Base-by-base conservation (phyloP, 352 stramenopile genomes). In the Phytophthora multivora region DNA sequence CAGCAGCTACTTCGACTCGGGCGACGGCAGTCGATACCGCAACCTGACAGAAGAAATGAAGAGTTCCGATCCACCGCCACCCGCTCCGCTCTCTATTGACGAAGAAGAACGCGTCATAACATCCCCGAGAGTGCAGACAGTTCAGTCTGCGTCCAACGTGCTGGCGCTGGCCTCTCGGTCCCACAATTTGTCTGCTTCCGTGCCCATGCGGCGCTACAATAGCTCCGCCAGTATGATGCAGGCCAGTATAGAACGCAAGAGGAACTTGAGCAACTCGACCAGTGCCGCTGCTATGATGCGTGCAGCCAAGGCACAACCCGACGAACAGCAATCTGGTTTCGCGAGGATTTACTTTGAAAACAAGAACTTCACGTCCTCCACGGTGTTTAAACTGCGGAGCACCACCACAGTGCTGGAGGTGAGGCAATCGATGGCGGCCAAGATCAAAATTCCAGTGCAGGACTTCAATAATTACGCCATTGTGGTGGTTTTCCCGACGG, bases 261-360 rank as follows among this genome's bases (percentile, higher is more conserved):
- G 61, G 23, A 75, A 61, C 38, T 33, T 61, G 4, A 48, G 59
- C 15, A 59, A n/a, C 50, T 35, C 59, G 6, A 57, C 38, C 42
- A 56, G 25, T 43, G 41, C 53, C 12, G 56, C 48, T 0, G 51
- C 56, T 7, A 62, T 70, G 51, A 61, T 74, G 35, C 66, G 66
- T 5, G 61, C 66, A 11, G 57, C 46, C 21, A 80, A 79, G 36
- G 57, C 52, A 0, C 50, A 23, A 39, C 10, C 26, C 12, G 43
- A 62, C 18, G 74, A 90, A 4, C 79, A 89, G 19, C 77, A 79
- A 45, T 81, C 78, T 30, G 86, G 79, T 13, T 95, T 90, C 60
- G 86, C 82, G 26, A 73, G 86, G 38, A 95, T 95, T 64, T 95
- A 89, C 66, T 95, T 91, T 56, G 80, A 95, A 43, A 91, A 86